Evolutionary conservation across 192 early-diverging fungal genomes (phyloP).

Genomic region (Gonapodya sp.): DNA sequence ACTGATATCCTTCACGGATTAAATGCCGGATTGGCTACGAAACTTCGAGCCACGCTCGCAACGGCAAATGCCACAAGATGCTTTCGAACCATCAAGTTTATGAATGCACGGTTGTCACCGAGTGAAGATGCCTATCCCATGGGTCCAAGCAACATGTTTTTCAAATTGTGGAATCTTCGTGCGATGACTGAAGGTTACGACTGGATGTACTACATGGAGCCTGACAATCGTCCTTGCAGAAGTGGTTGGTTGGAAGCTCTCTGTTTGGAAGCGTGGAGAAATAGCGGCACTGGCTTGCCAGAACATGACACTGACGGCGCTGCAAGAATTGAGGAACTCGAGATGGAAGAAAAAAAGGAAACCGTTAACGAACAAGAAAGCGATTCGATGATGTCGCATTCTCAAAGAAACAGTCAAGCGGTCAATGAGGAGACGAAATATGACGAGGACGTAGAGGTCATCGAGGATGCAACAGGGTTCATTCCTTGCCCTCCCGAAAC

Average conservation of each 20-base stretch:
- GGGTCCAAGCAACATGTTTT: constrained; percentile 24
- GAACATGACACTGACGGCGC: neutral
- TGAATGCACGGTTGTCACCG: constrained; percentile 18
- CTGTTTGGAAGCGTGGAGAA: constrained; percentile 20
- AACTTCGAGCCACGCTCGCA: neutral
- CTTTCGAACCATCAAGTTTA: constrained; percentile 21
- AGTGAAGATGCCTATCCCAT: constrained; percentile 21
- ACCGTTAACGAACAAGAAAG: neutral
- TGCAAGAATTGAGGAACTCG: neutral
- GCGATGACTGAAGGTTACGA: neutral
- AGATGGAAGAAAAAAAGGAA: neutral
- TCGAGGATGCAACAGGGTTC: neutral
- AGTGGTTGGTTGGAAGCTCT: constrained; percentile 22
- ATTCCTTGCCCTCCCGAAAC: neutral
- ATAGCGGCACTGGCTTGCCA: neutral
- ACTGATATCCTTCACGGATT: constrained; percentile 11
- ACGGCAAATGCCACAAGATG: neutral
- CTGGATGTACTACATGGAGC: constrained; percentile 29
- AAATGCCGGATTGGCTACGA: neutral
- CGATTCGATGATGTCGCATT: neutral
- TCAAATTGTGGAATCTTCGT: constrained; percentile 15
- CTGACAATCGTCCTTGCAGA: constrained; percentile 22
- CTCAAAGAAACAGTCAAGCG: neutral
- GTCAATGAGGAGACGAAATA: neutral
- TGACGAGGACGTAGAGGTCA: neutral